Conservation (phyloP, 306 rosid genomes). For the Ochetophila trinervis region DNA sequence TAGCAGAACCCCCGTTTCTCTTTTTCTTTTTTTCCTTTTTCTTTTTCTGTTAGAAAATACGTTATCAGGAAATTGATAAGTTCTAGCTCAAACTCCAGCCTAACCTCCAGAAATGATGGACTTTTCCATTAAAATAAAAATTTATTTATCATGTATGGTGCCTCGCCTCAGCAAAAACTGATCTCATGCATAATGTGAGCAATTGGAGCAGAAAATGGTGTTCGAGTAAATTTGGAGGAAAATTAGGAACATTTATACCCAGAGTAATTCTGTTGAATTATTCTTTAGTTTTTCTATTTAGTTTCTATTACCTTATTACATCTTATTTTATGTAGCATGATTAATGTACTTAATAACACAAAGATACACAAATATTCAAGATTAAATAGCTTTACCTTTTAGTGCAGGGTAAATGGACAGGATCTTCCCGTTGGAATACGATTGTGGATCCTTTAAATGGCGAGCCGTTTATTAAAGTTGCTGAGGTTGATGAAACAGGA, state of each 20-base stretch:
- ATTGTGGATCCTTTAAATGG: slow-evolving; percentile 90
- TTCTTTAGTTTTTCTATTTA: neutral
- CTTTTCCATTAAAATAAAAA: neutral
- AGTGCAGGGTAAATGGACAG: slow-evolving; percentile 95
- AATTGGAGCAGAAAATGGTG: neutral
- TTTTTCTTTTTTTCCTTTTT: too few relatives aligned
- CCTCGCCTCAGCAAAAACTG: neutral
- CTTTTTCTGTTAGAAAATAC: too few relatives aligned
- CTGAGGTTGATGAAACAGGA: slow-evolving; percentile 79
- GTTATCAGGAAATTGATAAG: too few relatives aligned
- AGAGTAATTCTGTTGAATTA: neutral
- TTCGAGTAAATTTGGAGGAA: neutral
- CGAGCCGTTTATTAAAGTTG: slow-evolving; percentile 84
- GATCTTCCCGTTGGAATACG: slow-evolving; percentile 59
- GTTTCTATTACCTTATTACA: neutral
- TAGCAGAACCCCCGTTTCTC: neutral
- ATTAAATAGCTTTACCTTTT: slow-evolving; percentile 28
- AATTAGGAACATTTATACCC: neutral
- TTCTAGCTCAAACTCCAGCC: too few relatives aligned
- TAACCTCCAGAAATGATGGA: too few relatives aligned
- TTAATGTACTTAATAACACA: neutral
- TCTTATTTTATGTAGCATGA: neutral
- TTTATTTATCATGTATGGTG: slow-evolving; percentile 6
- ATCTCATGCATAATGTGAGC: neutral
- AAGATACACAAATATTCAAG: slow-evolving; percentile 2